Base-by-base conservation (phyloP, 2,329 filamentous ascomycete genomes). In the Aquanectria penicillioides region DNA sequence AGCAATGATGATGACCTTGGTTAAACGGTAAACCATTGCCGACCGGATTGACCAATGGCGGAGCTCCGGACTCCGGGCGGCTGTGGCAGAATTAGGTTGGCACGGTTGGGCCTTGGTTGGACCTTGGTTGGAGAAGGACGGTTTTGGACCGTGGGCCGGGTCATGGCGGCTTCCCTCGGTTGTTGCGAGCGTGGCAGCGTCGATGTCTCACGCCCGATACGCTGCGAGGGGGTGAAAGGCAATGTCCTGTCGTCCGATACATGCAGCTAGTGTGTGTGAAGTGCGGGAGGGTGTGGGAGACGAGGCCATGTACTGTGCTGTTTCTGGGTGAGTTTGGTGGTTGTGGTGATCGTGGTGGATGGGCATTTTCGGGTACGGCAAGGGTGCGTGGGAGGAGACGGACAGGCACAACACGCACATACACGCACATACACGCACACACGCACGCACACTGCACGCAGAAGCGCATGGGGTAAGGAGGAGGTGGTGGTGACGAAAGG, bases 151-250 rank as follows among this genome's bases (percentile, higher is more conserved):
- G 28, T 20, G 18, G 15, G 40, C 65, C 66, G 71, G 66, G 65
- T 66, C 61, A 34, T 55, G 48, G 62, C 73, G 73, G 73, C 68
- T 75, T 72, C 66, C 66, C 68, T 75, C 73, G 73, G 73, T 72
- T 75, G 70, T 71, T 38, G 61, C 49, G 57, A 43, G 58, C 52
- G 48, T 41, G 38, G 29, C 15, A 17, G 29, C 12, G 40, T 26
- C 22, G 40, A 28, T 41, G 41, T 37, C n/a, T n/a, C n/a, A n/a
- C n/a, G n/a, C n/a, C n/a, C n/a, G 23, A 29, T 50, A 37, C 22
- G 46, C 18, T 18, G 25, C 23, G 12, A 23, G 6, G 50, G 44
- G 22, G 26, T 36, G 34, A 15, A 15, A 15, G 37, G 18, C 10
- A 17, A 23, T n/a, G 26, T 57, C 58, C 58, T 48, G 58, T 61